Evolutionary conservation across 2,329 filamentous ascomycete species (phyloP).

Genomic region (Furcasterigmium furcatum): DNA sequence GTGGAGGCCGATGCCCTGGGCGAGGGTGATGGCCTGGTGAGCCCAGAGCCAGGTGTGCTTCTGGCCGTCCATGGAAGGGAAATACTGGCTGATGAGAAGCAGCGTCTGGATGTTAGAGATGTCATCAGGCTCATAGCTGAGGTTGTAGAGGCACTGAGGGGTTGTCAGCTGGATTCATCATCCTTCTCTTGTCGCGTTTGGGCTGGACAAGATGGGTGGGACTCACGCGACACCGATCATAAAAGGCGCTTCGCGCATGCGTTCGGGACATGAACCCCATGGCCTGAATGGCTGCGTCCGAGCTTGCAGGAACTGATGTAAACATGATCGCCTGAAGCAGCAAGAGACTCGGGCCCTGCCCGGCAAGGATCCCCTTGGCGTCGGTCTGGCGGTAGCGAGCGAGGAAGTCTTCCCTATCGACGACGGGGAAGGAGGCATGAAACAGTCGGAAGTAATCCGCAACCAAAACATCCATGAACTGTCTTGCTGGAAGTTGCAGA

Average conservation of each 20-base stretch:
- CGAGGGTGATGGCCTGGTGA: slow-evolving; percentile 14
- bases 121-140: slow-evolving; percentile 14
- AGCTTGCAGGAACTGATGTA: background rate
- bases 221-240: slow-evolving; percentile 9
- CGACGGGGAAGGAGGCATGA: slow-evolving; percentile 15
- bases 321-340: background rate
- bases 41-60: slow-evolving; percentile 18
- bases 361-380: background rate
- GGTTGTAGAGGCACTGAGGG: slow-evolving; percentile 11
- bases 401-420: slow-evolving; percentile 12
- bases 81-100: slow-evolving; percentile 15
- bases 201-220: background rate
- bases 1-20: slow-evolving; percentile 14
- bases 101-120: slow-evolving; percentile 13
- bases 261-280: slow-evolving; percentile 9
- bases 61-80: slow-evolving; percentile 15
- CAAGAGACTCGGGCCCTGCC: background rate
- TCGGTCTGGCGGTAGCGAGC: slow-evolving; percentile 2
- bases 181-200: background rate
- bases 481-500: slow-evolving; percentile 9
- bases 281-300: background rate
- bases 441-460: slow-evolving; percentile 13
- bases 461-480: slow-evolving; percentile 12
- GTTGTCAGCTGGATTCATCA: background rate
- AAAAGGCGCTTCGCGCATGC: slow-evolving; percentile 9